Base-by-base conservation (phyloP, 1,284 basidiomycete genomes). In the Cryptococcus sp. region DNA sequence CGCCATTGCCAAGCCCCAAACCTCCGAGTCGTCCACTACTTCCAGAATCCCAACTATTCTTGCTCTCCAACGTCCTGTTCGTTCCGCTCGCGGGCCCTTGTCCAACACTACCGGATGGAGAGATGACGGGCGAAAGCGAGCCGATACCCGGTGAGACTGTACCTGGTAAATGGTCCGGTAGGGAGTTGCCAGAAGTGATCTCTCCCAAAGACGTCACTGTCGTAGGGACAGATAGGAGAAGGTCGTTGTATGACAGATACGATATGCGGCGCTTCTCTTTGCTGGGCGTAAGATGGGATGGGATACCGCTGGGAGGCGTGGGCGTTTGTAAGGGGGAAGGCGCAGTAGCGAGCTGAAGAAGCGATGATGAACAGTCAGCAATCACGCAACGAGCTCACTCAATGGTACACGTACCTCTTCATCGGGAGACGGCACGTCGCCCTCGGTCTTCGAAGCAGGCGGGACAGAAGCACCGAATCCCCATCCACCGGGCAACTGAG, bases 161-260 rank as follows among this genome's bases (percentile, higher is more conserved):
- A 3, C 77, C 76, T 0, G 74, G 75, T 3, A 79, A 64, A 59
- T 79, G 78, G 27, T 79, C 78, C 13, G 77, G 78, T 17, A 72
- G 73, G 23, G 75, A 61, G 47, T 64, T 68, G 23, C 79, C 79
- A 3, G 83, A 84, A 0, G 89, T 90, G 54, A 92, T 83, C 3
- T 85, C 85, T 0, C 86, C 85, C 3, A 93, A 83, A 1, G 89
- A 84, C 31, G 87, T 82, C 11, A 86, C 86, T 3, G 87, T 83
- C 0, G 86, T 81, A 0, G 91, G 91, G 0, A 88, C 86, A 0
- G 87, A 88, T 0, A 87, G 81, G 42, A 93, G 84, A 5, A 93
- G 83, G 74, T 93, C 91, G 42, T 87, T 85, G 76, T 92, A 92
- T 2, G 89, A 88, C 76, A 93, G 84, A 81, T 92, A 93, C 0